These are phyloP conservation scores for Fusarium sp. DNA, from an alignment of 2,329 filamentous ascomycete species.

Conservation along the genomic window DNA sequence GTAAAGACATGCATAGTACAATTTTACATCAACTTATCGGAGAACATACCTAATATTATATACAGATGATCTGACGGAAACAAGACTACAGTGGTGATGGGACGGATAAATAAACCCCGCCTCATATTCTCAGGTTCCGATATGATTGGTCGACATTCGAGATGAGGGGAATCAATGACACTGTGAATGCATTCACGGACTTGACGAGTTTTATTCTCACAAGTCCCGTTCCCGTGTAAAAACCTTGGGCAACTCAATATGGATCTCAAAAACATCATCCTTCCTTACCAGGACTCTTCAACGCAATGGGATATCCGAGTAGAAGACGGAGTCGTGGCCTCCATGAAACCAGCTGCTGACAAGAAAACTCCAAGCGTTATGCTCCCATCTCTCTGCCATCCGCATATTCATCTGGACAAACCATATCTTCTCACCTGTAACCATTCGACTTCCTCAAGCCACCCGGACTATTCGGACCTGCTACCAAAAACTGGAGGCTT, in stretches of 20 bases:
- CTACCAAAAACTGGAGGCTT: slow-evolving; percentile 1
- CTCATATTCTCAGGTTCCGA: fast-evolving
- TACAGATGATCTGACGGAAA: too few relatives aligned
- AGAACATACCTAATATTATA: not conserved
- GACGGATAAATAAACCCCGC: not conserved
- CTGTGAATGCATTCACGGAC: not conserved
- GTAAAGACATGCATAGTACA: too few relatives aligned
- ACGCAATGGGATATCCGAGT: slow-evolving; percentile 6
- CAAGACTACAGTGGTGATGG: not conserved
- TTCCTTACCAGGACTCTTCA: not conserved
- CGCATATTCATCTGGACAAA: slow-evolving; percentile 23
- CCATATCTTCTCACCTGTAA: slow-evolving; percentile 23
- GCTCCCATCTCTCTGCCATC: slow-evolving; percentile 21
- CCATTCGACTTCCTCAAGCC: fast-evolving
- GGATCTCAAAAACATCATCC: not conserved
- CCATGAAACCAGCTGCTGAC: not conserved
- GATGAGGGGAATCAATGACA: slow-evolving; percentile 16
- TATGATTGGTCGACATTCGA: not conserved
- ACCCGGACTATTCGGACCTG: slow-evolving; percentile 15
- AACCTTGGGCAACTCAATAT: not conserved
- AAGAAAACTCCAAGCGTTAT: not conserved
- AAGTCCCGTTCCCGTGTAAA: not conserved
- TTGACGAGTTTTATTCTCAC: not conserved
- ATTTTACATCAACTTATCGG: too few relatives aligned
- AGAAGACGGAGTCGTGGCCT: not conserved